Base-by-base conservation (phyloP, 2,329 filamentous ascomycete genomes). In the Cercospora canescens region DNA sequence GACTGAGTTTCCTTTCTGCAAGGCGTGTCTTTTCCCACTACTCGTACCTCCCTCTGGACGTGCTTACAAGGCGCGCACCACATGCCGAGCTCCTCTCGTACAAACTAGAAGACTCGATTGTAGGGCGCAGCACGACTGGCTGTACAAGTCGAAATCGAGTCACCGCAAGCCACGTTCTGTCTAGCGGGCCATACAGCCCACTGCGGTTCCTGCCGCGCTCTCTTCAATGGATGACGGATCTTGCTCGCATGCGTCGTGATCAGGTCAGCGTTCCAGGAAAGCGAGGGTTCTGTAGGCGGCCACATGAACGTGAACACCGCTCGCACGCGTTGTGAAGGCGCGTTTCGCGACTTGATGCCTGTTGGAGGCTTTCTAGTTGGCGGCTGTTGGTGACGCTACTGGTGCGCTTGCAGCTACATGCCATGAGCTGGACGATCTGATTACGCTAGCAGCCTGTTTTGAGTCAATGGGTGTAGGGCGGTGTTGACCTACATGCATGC, bases 81-180 rank as follows among this genome's bases (percentile, higher is more conserved):
- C 45, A 52, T 52, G 45, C 16, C 26, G 12, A 12, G 24, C 3
- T n/a, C 45, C 45, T 52, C 8, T 52, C 28, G 24, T 26, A 26
- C 6, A 24, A 26, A 24, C 14, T 14, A 7, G 18, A 52, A 26
- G 12, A 2, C 6, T 52, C 45, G 24, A 52, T 3, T 52, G 45
- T 16, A 52, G 14, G 45, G 45, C 24, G 45, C 24, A 52, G 24
- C 30, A 56, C 52, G 52, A 34, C 28, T 30, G 50, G 26, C 30
- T 34, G 52, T 16, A 32, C 12, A 55, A 34, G 52, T 56, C 32
- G 28, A 35, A 61, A 50, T 61, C 41, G 59, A 61, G 59, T 61
- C 59, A 61, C 59, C 59, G 59, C 59, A 61, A 52, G 59, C 59
- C 59, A 52, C 59, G 28, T 28, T 60, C 16, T 41, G 28, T 21